Percentiles rank a stretch among this genome's conserved stretches.
Conservation (phyloP, 75 land plant genomes). For the Cunninghamia lanceolata region DNA sequence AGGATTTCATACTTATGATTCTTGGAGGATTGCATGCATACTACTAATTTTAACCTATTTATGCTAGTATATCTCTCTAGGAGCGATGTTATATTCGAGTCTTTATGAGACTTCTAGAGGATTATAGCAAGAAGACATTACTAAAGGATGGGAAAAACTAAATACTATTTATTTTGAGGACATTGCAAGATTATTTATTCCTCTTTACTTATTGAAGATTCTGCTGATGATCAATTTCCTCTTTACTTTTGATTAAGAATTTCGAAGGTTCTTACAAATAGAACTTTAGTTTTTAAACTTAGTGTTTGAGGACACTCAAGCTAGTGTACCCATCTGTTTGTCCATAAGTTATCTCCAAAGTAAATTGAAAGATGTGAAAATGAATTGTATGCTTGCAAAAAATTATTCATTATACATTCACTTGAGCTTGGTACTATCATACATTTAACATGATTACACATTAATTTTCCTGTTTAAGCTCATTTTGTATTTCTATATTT, state of each 20-base stretch:
- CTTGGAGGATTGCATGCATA: background rate
- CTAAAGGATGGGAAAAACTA: no score
- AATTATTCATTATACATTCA: background rate
- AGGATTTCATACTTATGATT: background rate
- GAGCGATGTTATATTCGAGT: background rate
- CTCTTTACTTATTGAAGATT: background rate
- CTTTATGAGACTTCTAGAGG: background rate
- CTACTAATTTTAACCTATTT: background rate
- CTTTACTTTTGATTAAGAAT: no score
- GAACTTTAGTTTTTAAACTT: background rate
- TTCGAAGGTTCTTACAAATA: background rate
- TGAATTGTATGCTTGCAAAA: background rate
- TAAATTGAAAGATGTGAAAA: background rate
- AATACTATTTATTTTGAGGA: background rate
- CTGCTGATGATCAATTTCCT: background rate
- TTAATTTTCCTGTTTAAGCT: constrained; percentile 4
- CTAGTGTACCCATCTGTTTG: background rate
- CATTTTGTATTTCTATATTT: background rate
- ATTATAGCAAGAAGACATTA: no score
- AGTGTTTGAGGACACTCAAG: background rate
- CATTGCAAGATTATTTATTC: background rate
- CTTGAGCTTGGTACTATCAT: background rate
- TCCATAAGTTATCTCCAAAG: background rate
- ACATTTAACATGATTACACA: background rate
- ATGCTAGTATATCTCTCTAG: background rate